Base-by-base conservation (phyloP, 192 early-diverging fungal genomes). In the Rhizoclosmatium sp. region DNA sequence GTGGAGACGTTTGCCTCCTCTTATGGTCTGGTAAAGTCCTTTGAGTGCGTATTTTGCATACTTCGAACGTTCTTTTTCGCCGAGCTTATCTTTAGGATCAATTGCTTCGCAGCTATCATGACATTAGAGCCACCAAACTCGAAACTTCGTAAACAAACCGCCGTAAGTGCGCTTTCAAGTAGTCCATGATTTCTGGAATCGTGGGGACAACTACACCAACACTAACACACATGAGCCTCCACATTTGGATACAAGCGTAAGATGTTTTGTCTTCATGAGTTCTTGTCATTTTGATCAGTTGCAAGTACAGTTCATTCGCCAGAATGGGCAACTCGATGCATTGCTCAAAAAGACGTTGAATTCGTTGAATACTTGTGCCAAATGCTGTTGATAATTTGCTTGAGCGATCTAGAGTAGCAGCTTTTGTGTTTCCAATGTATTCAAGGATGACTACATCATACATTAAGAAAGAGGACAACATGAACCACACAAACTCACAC, bases 161-260 rank as follows among this genome's bases (percentile, higher is more conserved):
- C 46, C 85, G 72, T 23, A 88, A 58, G 83, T 88, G 85, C 3
- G 82, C 81, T 65, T 86, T 88, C 19, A 86, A 73, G 59, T 88
- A 88, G 40, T 88, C 85, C 61, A 81, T 23, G 14, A 88, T 59
- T 56, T 78, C 80, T 3, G 69, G 71, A 46, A 47, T 81, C 12
- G 46, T 41, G 1, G 87, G 87, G 16, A 79, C 67, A 45, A 83
- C 59, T 3, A 84, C 82, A n/a, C 85, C 85, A 4, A 75, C 59
- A 65, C 71, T 47, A 71, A 88, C 62, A 48, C 74, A 64, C 48
- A 88, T 51, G 12, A 88, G 51, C 59, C 80, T 82, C 87, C 87
- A 88, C 54, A 86, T 42, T 60, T 81, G 79, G 3, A 85, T 44
- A 19, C 56, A 72, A 21, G 71, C 73, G 54, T 46, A 56, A 44